A percentile compares a stretch with the other conserved stretches of the same genome.
Evolutionary conservation across 192 early-diverging fungal genomes (phyloP).

Genomic region (Gamsiella multidivaricata): DNA sequence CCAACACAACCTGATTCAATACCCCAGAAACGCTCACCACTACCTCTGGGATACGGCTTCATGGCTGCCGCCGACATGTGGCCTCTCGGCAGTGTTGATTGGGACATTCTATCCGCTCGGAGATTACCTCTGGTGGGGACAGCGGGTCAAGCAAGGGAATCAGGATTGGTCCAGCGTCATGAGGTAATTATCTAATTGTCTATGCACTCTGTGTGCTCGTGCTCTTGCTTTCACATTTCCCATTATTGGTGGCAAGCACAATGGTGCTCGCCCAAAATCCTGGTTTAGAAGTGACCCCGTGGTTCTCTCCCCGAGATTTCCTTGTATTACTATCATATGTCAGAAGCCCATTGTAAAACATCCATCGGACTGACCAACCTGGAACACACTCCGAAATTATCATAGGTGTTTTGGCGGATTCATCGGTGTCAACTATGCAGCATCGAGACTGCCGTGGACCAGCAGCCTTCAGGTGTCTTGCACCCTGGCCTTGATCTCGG

Average conservation of each 20-base stretch:
- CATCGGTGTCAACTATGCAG: conserved; percentile 73
- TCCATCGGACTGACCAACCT: too few relatives aligned
- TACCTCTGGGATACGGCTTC: conserved; percentile 65
- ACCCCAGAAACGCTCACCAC: conserved; percentile 56
- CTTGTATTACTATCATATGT: too few relatives aligned
- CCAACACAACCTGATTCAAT: conserved; percentile 64
- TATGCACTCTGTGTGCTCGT: too few relatives aligned
- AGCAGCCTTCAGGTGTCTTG: conserved; percentile 68
- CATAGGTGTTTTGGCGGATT: conserved; percentile 59
- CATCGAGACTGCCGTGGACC: conserved; percentile 71
- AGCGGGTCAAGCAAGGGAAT: conserved; percentile 55
- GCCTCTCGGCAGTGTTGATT: conserved; percentile 63
- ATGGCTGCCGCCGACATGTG: conserved; percentile 74
- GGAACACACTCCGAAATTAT: neutral
- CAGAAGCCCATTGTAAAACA: too few relatives aligned
- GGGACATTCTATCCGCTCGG: conserved; percentile 68
- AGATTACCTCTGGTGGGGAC: conserved; percentile 59
- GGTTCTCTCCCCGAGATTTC: too few relatives aligned
- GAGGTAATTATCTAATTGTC: conserved; percentile 66
- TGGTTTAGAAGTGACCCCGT: conserved; percentile 7
- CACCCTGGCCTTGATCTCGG: conserved; percentile 65
- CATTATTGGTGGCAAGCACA: conserved; percentile 3
- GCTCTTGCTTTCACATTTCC: too few relatives aligned
- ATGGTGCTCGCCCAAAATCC: too few relatives aligned
- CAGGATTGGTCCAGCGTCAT: conserved; percentile 67